Conservation (phyloP, 768 basidiomycete genomes). For the Daedaleopsis sinensis region DNA sequence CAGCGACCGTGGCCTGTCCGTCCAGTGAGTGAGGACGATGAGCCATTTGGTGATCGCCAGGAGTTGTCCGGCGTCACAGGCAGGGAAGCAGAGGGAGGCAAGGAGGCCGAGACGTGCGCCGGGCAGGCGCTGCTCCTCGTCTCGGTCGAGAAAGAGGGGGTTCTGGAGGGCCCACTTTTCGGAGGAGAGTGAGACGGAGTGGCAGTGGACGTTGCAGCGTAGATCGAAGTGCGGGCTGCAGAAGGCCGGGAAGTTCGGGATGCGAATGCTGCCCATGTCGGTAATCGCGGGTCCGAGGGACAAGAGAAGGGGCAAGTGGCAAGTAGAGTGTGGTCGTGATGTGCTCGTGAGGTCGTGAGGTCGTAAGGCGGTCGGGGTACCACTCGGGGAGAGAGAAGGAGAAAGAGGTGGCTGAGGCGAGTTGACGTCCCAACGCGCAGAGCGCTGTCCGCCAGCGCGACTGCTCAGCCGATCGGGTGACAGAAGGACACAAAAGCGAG, state of each 20-base stretch:
- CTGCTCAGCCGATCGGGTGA: too few relatives aligned
- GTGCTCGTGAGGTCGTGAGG: background rate
- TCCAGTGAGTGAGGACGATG: conserved; percentile 20
- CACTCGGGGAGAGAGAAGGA: background rate
- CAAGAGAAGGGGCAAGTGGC: background rate
- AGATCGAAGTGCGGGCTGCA: conserved; percentile 29
- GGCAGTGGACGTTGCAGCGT: conserved; percentile 30
- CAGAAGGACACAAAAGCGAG: too few relatives aligned
- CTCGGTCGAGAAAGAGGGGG: conserved; percentile 19
- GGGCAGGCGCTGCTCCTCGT: conserved; percentile 23
- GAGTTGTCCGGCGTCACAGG: conserved; percentile 58
- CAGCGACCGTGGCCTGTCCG: conserved; percentile 14
- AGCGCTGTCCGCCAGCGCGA: too few relatives aligned
- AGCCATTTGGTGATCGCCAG: conserved; percentile 44
- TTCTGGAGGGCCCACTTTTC: conserved; percentile 26
- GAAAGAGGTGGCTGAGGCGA: background rate
- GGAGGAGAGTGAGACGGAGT: conserved; percentile 21
- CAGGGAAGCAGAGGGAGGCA: conserved; percentile 61
- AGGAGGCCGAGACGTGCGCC: conserved; percentile 51
- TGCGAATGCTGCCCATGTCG: conserved; percentile 26
- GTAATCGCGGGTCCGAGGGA: background rate
- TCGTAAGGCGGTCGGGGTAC: background rate
- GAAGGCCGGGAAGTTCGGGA: conserved; percentile 29
- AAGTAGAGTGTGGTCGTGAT: background rate
- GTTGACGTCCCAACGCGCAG: too few relatives aligned